Conservation (phyloP, 2,329 filamentous ascomycete species). For the Xylariales sp. region DNA sequence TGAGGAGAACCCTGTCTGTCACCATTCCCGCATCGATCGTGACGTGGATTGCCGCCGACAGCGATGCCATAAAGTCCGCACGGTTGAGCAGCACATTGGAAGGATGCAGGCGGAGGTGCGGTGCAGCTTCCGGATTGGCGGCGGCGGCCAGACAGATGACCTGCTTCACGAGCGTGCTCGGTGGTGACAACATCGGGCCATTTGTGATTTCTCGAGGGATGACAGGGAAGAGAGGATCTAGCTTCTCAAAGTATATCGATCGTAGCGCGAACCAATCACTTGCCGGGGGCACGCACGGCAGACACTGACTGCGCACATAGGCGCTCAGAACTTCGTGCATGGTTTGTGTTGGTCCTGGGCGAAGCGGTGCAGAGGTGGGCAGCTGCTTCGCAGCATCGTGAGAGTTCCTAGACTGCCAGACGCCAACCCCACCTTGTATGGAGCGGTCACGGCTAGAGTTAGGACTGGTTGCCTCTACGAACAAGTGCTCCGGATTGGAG, state of each 20-base stretch:
- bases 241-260: conserved; percentile 43
- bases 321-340: conserved; percentile 27
- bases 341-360: conserved; percentile 15
- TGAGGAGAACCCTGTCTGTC: conserved; percentile 48
- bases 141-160: conserved; percentile 52
- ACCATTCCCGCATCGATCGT: conserved; percentile 51
- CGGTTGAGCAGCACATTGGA: conserved; percentile 33
- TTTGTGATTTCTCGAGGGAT: conserved; percentile 29
- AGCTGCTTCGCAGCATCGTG: not conserved
- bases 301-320: conserved; percentile 40
- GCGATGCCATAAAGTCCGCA: conserved; percentile 41
- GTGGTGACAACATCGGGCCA: conserved; percentile 20
- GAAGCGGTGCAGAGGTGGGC: conserved; percentile 1
- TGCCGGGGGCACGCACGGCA: conserved; percentile 42
- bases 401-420: conserved; percentile 42
- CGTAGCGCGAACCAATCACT: conserved; percentile 41
- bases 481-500: conserved; percentile 56
- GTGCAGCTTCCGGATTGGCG: conserved; percentile 40
- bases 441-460: conserved; percentile 31
- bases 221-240: conserved; percentile 52
- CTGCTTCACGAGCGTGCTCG: conserved; percentile 44
- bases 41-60: conserved; percentile 44
- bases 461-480: conserved; percentile 48
- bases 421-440: conserved; percentile 49
- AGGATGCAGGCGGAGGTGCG: conserved; percentile 39